Evolutionary conservation across 2,329 filamentous ascomycete genomes (phyloP), one percentile per base, ranked within the genome.

Genomic region (Furcasterigmium furcatum): DNA sequence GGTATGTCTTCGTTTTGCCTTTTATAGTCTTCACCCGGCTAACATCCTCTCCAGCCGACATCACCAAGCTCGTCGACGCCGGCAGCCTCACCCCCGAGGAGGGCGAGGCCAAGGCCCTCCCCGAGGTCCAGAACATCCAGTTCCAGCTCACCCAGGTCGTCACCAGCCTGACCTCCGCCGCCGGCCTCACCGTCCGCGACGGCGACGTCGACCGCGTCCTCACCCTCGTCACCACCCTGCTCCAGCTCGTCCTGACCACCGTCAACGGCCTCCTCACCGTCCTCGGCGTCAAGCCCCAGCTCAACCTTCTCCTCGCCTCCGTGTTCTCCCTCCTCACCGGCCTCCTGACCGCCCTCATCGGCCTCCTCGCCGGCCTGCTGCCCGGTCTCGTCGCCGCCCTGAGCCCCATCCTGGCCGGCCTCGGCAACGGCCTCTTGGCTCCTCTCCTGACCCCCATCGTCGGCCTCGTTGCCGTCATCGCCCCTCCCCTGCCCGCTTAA

Each of bases 261-360:
- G 58, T 59, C 48, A 55, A 55, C 48, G 30, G 39, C 38, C 44
- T 60, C 12, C 45, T 59, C 34, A 49, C 47, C 13, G 47, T 53
- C 24, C 49, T 55, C 14, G 59, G 59, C 36, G 52, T 60, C 51
- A 46, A 22, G 16, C 48, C 55, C 25, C 47, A 54, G 46, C 54
- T 61, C 41, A 44, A 43, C 48, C 55, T 56, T 16, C 35, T 61
- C 46, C 53, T 62, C 38, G 50, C 54, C 52, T 55, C 56, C 35
- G 50, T 62, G 50, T 53, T 62, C 51, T 45, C 40, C 45, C 52
- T 60, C 38, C 48, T 62, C 29, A 38, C 55, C 46, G 52, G 56
- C 42, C 45, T 62, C 16, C 48, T 62, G 9, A 34, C 29, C 14
- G 50, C 56, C 3, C 47, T 62, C 50, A 51, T 49, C 18, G 55